These are phyloP conservation scores for Gossypium lobatum DNA, from an alignment of 441 rosid species.

Conservation along the genomic window DNA sequence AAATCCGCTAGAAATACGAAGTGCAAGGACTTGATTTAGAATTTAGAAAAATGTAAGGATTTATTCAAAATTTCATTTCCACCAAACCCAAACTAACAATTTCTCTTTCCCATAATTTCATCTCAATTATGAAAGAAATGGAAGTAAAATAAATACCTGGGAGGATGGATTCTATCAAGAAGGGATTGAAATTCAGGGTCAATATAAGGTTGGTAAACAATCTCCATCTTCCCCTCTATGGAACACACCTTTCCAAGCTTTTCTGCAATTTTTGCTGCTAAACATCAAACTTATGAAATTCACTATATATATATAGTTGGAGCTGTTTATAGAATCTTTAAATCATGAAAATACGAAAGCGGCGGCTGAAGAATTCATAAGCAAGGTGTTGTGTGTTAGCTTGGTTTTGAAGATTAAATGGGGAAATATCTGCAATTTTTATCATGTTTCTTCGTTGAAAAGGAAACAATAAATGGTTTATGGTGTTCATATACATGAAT, in stretches of 20 bases:
- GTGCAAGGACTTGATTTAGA: too few relatives aligned
- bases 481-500: neutral
- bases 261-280: neutral
- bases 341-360: conserved; percentile 2
- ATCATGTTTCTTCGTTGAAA: neutral
- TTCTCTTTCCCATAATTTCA: neutral
- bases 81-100: too few relatives aligned
- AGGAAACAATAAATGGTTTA: neutral
- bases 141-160: conserved; percentile 35
- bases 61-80: too few relatives aligned
- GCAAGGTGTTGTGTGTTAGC: conserved; percentile 10
- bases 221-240: conserved; percentile 41
- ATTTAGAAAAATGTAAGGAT: too few relatives aligned
- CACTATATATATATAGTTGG: neutral
- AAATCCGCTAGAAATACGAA: too few relatives aligned
- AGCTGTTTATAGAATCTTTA: neutral
- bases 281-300: neutral
- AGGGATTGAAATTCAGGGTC: conserved; percentile 74
- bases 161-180: conserved; percentile 81
- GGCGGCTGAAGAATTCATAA: conserved; percentile 14
- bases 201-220: conserved; percentile 56
- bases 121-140: neutral
- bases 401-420: neutral
- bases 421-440: neutral
- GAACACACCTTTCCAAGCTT: conserved; percentile 8